These are phyloP conservation scores for Sonneratia caseolaris DNA, from an alignment of 345 rosid genomes.

Conservation along the genomic window DNA sequence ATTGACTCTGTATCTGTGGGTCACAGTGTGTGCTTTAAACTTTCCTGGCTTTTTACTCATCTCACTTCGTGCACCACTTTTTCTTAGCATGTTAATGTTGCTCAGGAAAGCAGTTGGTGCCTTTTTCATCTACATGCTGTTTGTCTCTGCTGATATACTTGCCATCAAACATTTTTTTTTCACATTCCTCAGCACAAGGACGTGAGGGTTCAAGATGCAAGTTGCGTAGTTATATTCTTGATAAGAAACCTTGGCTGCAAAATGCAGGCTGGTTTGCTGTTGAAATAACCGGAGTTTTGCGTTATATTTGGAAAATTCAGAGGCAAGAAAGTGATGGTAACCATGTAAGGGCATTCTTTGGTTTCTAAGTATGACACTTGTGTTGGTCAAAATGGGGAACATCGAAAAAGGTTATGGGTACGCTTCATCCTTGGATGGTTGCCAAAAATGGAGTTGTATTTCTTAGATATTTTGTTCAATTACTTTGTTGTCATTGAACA, in stretches of 20 bases:
- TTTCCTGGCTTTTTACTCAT: background rate
- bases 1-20: slow-evolving; percentile 43
- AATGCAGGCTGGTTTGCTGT: slow-evolving; percentile 46
- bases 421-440: slow-evolving; percentile 9
- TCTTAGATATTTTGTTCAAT: slow-evolving; percentile 60
- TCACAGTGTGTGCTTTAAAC: slow-evolving; percentile 6
- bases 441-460: slow-evolving; percentile 25
- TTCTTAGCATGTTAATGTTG: slow-evolving; percentile 2
- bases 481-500: slow-evolving; percentile 60
- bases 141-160: slow-evolving; percentile 34
- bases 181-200: slow-evolving; percentile 11
- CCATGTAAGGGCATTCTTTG: slow-evolving; percentile 30
- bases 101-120: slow-evolving; percentile 47
- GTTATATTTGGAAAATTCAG: slow-evolving; percentile 50
- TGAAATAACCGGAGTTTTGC: slow-evolving; percentile 37
- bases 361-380: slow-evolving; percentile 29
- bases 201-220: slow-evolving; percentile 11
- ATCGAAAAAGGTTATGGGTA: slow-evolving; percentile 9
- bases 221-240: slow-evolving; percentile 17
- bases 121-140: slow-evolving; percentile 31
- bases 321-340: slow-evolving; percentile 41
- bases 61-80: background rate
- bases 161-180: slow-evolving; percentile 15
- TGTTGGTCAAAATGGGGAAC: slow-evolving; percentile 16
- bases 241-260: slow-evolving; percentile 32